Evolutionary conservation across 78 protist genomes (phyloP).

Genomic region (Creolimax fragrantissima): DNA sequence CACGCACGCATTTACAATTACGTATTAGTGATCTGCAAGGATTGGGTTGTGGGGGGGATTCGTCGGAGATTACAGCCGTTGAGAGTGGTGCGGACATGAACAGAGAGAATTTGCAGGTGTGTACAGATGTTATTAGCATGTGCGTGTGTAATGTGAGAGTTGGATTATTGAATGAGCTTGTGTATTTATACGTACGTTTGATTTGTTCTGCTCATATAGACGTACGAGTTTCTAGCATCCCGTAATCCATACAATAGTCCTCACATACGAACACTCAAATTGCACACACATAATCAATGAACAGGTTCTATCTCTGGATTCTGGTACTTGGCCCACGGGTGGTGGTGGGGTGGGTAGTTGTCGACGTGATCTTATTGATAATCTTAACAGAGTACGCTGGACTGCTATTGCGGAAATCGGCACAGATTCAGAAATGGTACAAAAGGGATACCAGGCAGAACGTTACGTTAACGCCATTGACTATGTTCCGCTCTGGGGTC

Average conservation of each 20-base stretch:
- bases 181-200: too few species aligned
- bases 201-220: too few species aligned
- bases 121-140: background rate
- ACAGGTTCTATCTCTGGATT: background rate
- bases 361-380: constrained; percentile 25
- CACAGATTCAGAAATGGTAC: background rate
- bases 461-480: background rate
- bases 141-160: background rate
- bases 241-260: too few species aligned
- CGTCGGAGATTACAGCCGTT: constrained; percentile 1
- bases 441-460: constrained; percentile 14
- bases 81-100: background rate
- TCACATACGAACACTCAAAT: too few species aligned
- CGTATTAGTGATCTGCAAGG: constrained; percentile 8
- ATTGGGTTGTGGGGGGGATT: constrained; percentile 29
- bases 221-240: too few species aligned
- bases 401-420: constrained; percentile 22
- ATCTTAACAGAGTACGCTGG: constrained; percentile 25
- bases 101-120: constrained; percentile 24
- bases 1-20: constrained; percentile 29
- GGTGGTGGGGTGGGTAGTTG: constrained; percentile 41
- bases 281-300: too few species aligned
- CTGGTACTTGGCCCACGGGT: constrained; percentile 34
- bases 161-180: background rate
- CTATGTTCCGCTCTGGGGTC: constrained; percentile 20